phyloP scores from a whole-genome alignment of 108 stramenopile species.

The Cyclostephanos tholiformis region DNA sequence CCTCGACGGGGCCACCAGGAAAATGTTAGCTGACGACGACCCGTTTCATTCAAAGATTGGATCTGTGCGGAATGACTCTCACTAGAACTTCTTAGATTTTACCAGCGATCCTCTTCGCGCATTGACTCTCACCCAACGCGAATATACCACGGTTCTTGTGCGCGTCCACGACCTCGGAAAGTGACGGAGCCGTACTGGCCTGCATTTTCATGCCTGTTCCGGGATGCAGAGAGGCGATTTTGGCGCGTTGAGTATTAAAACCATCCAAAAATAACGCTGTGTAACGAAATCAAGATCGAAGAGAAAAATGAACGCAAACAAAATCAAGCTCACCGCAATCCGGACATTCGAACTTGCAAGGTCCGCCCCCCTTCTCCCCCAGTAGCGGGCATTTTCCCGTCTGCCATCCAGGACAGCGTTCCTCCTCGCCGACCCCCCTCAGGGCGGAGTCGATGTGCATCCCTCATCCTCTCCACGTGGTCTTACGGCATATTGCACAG shows the following conservation, averaged over 20 bases:
- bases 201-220: constrained; percentile 5
- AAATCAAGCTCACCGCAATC: constrained; percentile 1
- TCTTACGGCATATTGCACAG: constrained; percentile 49
- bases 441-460: constrained; percentile 53
- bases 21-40: background rate
- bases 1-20: background rate
- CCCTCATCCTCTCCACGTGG: constrained; percentile 63
- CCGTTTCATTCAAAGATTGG: background rate
- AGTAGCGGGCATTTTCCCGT: background rate
- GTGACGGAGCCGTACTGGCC: background rate
- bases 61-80: background rate
- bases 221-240: too few relatives aligned
- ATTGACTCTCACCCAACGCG: constrained; percentile 5
- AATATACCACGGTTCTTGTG: background rate
- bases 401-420: constrained; percentile 53
- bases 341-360: background rate
- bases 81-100: background rate
- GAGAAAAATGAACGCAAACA: background rate
- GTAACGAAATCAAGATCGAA: background rate
- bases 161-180: background rate
- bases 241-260: background rate
- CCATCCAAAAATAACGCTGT: background rate
- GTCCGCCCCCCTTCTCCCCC: background rate
- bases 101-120: background rate
- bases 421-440: constrained; percentile 35